Evolutionary conservation across 495 filamentous ascomycete genomes (phyloP), one percentile per base, ranked within the genome.

Genomic region (Penicillium malachiteum): DNA sequence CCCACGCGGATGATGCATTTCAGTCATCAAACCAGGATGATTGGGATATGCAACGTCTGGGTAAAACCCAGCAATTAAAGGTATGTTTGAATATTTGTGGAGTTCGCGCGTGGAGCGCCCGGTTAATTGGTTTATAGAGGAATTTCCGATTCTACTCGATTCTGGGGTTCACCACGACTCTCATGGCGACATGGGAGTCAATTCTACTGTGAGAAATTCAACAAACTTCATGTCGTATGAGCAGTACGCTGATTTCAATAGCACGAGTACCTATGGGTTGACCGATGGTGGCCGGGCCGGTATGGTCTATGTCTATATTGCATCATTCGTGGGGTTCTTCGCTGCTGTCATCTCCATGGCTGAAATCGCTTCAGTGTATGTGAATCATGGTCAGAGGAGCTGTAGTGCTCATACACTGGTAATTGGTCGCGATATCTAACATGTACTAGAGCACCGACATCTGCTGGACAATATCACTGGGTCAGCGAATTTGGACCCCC

Each of bases 391-490:
- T 44, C 14, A 30, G 3, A n/a, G 9, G n/a, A 14, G 34, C 8
- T 18, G 0, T 17, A 9, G 3, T 14, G 11, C 30, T 17, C 7
- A n/a, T 13, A 5, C 5, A 43, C 32, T 26, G 21, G 21, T 26
- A 26, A 26, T 4, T 26, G 21, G 21, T 26, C 21, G 21, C 21
- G 21, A 4, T 26, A 26, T 39, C 47, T 53, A 42, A 53, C 32
- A 5, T 26, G 21, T 40, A 7, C 7, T 48, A 71, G 69, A 45
- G 65, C 74, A 5, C 75, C 77, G 17, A 79, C 75, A 1, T 64
- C 68, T 0, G 75, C 70, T 10, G 77, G 78, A 13, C 77, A 79
- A 55, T 81, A 81, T 49, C 77, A 77, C 59, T 81, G 79, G 79
- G 73, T 77, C 5, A 73, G 65, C 48, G 65, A 68, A 66, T 55